Evolutionary conservation across 116 monocot genomes (phyloP).

Genomic region (Phalaenopsis hybrid): DNA sequence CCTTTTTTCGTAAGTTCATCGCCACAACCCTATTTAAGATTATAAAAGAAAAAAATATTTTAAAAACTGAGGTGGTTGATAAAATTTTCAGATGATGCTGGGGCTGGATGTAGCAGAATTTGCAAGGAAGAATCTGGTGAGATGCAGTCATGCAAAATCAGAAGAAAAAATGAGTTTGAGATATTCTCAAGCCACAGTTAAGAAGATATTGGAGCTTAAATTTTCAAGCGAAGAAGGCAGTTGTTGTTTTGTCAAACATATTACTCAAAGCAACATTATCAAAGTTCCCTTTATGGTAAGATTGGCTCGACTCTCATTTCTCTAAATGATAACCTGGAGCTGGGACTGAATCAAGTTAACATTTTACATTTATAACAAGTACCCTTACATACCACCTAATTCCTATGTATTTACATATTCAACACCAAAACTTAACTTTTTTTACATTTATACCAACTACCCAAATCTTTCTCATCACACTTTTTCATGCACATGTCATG

Average conservation of each 20-base stretch:
- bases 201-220: background rate
- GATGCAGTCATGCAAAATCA: background rate
- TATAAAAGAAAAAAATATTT: too few species aligned
- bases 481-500: too few species aligned
- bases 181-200: background rate
- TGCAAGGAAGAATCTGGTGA: background rate
- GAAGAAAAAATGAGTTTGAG: background rate
- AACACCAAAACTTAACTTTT: too few species aligned
- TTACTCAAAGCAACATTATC: background rate
- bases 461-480: too few species aligned
- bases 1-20: too few species aligned
- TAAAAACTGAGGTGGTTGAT: background rate
- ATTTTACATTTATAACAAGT: too few species aligned
- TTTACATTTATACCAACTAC: too few species aligned
- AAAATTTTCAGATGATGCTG: background rate
- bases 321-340: too few species aligned
- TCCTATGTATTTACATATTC: too few species aligned
- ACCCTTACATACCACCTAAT: too few species aligned
- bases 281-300: background rate
- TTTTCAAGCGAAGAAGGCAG: background rate
- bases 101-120: background rate
- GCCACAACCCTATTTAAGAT: too few species aligned
- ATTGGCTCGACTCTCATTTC: background rate
- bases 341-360: too few species aligned
- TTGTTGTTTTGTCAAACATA: background rate